Conservation (phyloP, 345 rosid genomes). For the Anastatica hierochuntica region DNA sequence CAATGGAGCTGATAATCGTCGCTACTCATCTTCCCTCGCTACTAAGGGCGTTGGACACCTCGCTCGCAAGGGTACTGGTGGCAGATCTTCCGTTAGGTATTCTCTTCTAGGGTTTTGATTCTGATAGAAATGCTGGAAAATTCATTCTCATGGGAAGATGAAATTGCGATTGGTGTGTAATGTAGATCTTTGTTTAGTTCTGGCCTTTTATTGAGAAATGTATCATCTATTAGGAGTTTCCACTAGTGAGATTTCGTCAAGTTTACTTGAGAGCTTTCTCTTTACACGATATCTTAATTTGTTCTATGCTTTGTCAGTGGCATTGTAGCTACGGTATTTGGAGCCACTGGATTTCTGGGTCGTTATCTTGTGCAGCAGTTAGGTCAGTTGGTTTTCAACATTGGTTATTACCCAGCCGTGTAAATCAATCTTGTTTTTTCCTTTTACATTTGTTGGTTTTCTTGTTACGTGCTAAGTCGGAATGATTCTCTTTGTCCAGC, state of each 20-base stretch:
- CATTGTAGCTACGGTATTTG: slow-evolving; percentile 87
- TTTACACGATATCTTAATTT: not conserved
- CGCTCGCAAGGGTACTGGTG: slow-evolving; percentile 98
- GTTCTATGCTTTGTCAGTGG: slow-evolving; percentile 46
- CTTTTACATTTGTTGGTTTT: not conserved
- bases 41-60: slow-evolving; percentile 66
- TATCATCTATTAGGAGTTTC: not conserved
- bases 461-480: not conserved
- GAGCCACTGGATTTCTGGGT: slow-evolving; percentile 98
- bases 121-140: not conserved
- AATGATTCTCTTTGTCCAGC: slow-evolving; percentile 35
- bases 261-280: not conserved
- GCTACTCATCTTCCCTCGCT: slow-evolving; percentile 59
- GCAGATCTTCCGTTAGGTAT: slow-evolving; percentile 96
- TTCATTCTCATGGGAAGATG: not conserved
- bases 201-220: not conserved
- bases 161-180: not conserved
- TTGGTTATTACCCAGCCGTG: not conserved
- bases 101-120: not conserved
- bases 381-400: slow-evolving; percentile 46
- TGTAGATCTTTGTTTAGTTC: not conserved
- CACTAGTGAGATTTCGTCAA: not conserved
- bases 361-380: slow-evolving; percentile 98
- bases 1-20: slow-evolving; percentile 46
- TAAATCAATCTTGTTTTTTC: not conserved